Evolutionary conservation across 805 yeast genomes (phyloP), one percentile per base, ranked within the genome.

Genomic region (Hanseniaspora meyeri): DNA sequence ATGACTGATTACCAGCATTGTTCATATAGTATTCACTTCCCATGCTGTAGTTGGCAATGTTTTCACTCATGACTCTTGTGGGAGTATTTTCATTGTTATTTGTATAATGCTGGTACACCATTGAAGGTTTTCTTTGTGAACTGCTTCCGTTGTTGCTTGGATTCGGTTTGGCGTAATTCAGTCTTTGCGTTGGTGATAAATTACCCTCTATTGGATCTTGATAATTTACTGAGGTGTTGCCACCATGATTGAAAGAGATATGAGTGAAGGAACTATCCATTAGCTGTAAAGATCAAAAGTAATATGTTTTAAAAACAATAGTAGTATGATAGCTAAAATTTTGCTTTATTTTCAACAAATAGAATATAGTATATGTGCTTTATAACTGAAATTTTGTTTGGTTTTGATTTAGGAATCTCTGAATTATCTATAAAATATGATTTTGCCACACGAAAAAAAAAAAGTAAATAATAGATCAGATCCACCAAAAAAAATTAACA

Each of bases 241-340:
- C 50, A 16, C 46, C 56, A 38, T 52, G 48, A 17, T 38, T 45
- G 20, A 34, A 52, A 9, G 56, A 43, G 29, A 46, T 37, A 10
- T 52, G 56, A 31, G 45, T 20, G 38, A 29, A 52, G 17, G 56
- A 52, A 20, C 14, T 52, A 17, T 52, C 56, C 56, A 52, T 52
- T 40, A 20, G 3, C 11, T 19, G 19, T 40, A 24, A 32, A 32
- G 4, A 32, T 4, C 4, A 32, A 11, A 10, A 32, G 10, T 32
- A 10, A 32, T 32, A 11, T 32, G 36, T 3, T 32, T 32, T 19
- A 16, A n/a, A 27, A 27, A 19, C 27, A 17, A 46, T 46, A n/a
- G 3, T 16, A n/a, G 20, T 14, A 20, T 39, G 17, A 17, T 17
- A 6, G 6, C 17, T 32, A 14, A 46, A 20, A 19, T 32, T 2